Evolutionary conservation across 192 early-diverging fungal species (phyloP).

Genomic region (Coemansia sp.): DNA sequence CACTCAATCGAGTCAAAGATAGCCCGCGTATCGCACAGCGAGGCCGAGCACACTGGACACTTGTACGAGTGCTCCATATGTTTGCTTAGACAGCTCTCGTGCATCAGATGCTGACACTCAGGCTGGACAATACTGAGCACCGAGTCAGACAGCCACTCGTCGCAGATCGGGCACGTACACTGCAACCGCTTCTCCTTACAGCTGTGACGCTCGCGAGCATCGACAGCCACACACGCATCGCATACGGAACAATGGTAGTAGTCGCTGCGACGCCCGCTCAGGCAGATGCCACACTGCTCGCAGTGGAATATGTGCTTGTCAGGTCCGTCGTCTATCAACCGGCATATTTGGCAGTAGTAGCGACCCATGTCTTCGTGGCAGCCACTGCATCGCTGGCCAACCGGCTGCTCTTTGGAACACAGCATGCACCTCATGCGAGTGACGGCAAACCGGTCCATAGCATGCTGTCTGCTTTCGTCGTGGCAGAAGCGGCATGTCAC

Average conservation of each 20-base stretch:
- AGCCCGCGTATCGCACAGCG: constrained; percentile 76
- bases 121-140: constrained; percentile 62
- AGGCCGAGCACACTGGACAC: constrained; percentile 93
- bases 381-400: constrained; percentile 64
- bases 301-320: constrained; percentile 91
- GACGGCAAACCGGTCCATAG: constrained; percentile 63
- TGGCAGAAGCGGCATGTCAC: constrained; percentile 76
- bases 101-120: constrained; percentile 88
- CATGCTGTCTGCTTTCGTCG: constrained; percentile 64
- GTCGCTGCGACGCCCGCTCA: constrained; percentile 75
- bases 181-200: constrained; percentile 92
- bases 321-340: constrained; percentile 86
- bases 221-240: constrained; percentile 84
- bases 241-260: constrained; percentile 93
- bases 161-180: constrained; percentile 94
- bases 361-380: constrained; percentile 65
- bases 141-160: constrained; percentile 91
- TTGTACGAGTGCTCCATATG: constrained; percentile 90
- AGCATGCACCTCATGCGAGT: constrained; percentile 93
- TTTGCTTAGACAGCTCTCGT: constrained; percentile 78
- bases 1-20: constrained; percentile 84
- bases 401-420: constrained; percentile 77
- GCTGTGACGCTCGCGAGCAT: constrained; percentile 71
- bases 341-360: constrained; percentile 89
- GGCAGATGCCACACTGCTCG: constrained; percentile 88